phyloP scores from a whole-genome alignment of 768 basidiomycete species.

The Gloeophyllum trabeum region DNA sequence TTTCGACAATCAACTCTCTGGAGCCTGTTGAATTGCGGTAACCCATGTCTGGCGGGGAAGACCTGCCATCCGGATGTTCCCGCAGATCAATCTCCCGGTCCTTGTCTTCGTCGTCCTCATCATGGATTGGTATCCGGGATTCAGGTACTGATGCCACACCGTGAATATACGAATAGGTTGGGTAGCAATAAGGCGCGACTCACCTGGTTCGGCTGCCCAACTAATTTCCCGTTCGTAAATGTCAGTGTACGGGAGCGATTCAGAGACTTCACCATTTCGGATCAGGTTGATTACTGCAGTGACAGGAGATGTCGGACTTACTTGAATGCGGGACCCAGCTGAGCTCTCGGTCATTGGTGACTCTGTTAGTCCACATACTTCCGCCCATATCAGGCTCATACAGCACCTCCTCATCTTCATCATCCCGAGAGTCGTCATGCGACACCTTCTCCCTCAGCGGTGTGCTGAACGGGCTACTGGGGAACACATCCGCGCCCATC shows the following conservation, averaged over 20 bases:
- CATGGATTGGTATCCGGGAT: conserved; percentile 50
- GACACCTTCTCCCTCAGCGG: conserved; percentile 53
- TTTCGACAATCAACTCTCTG: conserved; percentile 52
- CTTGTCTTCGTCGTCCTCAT: conserved; percentile 43
- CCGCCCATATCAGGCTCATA: conserved; percentile 47
- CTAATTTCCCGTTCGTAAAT: no score
- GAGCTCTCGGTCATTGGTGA: conserved; percentile 40
- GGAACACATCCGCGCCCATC: conserved; percentile 47
- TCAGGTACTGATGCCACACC: conserved; percentile 57
- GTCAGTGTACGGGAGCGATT: no score
- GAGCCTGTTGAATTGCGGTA: no score
- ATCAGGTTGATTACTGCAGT: no score
- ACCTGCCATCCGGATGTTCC: conserved; percentile 28
- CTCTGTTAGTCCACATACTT: conserved; percentile 35
- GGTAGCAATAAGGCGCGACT: no score
- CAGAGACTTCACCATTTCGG: no score
- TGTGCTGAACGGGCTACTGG: conserved; percentile 62
- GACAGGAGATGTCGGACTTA: conserved; percentile 25
- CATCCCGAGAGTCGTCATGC: no score
- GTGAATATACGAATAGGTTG: no score
- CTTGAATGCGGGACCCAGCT: conserved; percentile 75
- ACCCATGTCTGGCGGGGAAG: conserved; percentile 34
- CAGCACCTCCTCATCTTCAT: conserved; percentile 59
- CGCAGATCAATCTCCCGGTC: conserved; percentile 11
- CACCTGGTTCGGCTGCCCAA: no score